Conservation (phyloP, 495 filamentous ascomycete species). For the Symbiotaphrina buchneri region DNA sequence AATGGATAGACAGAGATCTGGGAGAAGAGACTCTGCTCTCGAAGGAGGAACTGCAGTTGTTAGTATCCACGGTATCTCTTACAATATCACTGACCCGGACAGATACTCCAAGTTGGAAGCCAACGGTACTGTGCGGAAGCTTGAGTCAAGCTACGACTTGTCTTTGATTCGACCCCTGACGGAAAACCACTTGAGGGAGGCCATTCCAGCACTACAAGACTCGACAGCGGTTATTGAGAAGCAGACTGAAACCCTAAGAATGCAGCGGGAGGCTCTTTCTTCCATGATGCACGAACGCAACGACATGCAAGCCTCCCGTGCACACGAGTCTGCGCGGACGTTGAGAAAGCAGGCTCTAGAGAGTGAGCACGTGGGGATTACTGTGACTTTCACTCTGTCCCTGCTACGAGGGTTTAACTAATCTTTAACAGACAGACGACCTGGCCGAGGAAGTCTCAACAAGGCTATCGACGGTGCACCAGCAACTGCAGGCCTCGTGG, state of each 20-base stretch:
- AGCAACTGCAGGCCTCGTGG: not conserved
- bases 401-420: not conserved
- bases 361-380: slow-evolving; percentile 2
- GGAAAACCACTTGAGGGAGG: slow-evolving; percentile 6
- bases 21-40: slow-evolving; percentile 2
- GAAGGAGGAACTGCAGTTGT: slow-evolving; percentile 3
- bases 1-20: slow-evolving; percentile 2
- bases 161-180: slow-evolving; percentile 7
- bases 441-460: slow-evolving; percentile 1
- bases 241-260: not conserved
- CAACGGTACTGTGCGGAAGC: slow-evolving; percentile 7
- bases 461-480: not conserved
- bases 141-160: slow-evolving; percentile 6
- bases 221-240: slow-evolving; percentile 4
- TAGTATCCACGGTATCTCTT: slow-evolving; percentile 6
- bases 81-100: not conserved
- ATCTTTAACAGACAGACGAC: slow-evolving; percentile 1
- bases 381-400: not conserved
- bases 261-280: slow-evolving; percentile 1
- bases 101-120: slow-evolving; percentile 12
- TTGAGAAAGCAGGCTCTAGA: slow-evolving; percentile 2
- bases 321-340: not conserved
- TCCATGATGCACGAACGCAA: not conserved
- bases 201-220: slow-evolving; percentile 6
- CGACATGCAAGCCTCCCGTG: not conserved